phyloP scores from a whole-genome alignment of 1,284 basidiomycete genomes.

The Austropuccinia psidii region DNA sequence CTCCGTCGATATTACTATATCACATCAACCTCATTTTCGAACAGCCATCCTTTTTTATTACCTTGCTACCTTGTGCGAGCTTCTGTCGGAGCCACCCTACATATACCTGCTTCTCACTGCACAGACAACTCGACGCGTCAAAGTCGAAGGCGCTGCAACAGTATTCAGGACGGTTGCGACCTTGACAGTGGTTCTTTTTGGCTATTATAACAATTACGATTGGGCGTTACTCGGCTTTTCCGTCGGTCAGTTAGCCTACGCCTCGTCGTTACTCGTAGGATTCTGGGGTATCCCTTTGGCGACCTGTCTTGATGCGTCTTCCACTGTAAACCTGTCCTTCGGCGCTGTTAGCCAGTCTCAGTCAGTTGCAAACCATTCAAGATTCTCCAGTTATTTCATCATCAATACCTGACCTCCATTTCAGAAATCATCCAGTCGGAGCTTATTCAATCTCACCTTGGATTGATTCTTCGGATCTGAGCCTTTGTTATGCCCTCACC shows the following conservation, averaged over 20 bases:
- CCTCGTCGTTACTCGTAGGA: slow-evolving; percentile 49
- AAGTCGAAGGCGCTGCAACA: slow-evolving; percentile 65
- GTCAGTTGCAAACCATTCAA: neutral
- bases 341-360: neutral
- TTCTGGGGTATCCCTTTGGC: slow-evolving; percentile 42
- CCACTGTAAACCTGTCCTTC: neutral
- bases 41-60: slow-evolving; percentile 63
- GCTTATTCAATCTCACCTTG: slow-evolving; percentile 17
- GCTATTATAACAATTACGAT: neutral
- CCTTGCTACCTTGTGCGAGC: slow-evolving; percentile 63
- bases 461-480: slow-evolving; percentile 52
- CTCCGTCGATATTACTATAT: slow-evolving; percentile 54
- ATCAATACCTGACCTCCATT: neutral
- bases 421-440: neutral
- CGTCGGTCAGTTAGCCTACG: slow-evolving; percentile 66
- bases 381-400: neutral
- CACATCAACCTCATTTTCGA: slow-evolving; percentile 59
- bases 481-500: slow-evolving; percentile 68
- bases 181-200: slow-evolving; percentile 58
- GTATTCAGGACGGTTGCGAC: slow-evolving; percentile 65
- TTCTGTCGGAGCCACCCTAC: slow-evolving; percentile 74
- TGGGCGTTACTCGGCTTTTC: slow-evolving; percentile 70
- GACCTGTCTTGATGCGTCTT: neutral
- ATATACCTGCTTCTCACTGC: slow-evolving; percentile 51
- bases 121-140: slow-evolving; percentile 39